Evolutionary conservation across 805 yeast genomes (phyloP).

Genomic region (Candida ipomoeae): DNA sequence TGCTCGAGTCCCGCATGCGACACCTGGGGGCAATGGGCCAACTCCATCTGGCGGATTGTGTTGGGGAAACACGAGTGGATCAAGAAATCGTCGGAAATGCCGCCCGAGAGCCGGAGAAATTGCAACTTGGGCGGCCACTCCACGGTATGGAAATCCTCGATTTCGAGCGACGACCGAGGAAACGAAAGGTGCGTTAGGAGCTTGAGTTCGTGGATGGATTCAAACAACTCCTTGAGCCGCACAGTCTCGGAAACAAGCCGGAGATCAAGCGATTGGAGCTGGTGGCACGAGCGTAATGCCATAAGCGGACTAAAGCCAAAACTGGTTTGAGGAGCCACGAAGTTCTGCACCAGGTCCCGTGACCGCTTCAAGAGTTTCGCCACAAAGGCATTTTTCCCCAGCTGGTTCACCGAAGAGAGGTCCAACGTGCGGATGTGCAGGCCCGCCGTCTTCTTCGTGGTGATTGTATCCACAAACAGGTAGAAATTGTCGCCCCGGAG

Average conservation of each 20-base stretch:
- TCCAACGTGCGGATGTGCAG: constrained; percentile 62
- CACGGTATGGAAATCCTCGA: constrained; percentile 51
- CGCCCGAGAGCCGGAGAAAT: constrained; percentile 79
- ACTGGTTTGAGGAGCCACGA: constrained; percentile 91
- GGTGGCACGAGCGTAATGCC: constrained; percentile 68
- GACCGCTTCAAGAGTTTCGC: constrained; percentile 80
- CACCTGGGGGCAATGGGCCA: constrained; percentile 84
- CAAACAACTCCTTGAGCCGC: constrained; percentile 73
- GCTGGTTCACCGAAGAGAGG: constrained; percentile 74
- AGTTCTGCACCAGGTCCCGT: constrained; percentile 55
- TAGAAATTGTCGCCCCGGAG: constrained; percentile 66
- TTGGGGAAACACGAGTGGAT: constrained; percentile 65
- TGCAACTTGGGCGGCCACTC: constrained; percentile 78
- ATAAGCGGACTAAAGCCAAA: constrained; percentile 88
- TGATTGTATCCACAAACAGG: constrained; percentile 65
- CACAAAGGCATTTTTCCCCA: constrained; percentile 88
- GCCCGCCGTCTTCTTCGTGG: constrained; percentile 51
- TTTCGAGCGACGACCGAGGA: constrained; percentile 80
- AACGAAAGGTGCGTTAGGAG: constrained; percentile 72
- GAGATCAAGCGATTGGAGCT: constrained; percentile 64
- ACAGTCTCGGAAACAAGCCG: constrained; percentile 88
- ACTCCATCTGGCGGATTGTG: constrained; percentile 65
- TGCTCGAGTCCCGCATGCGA: constrained; percentile 60
- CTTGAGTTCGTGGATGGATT: constrained; percentile 60
- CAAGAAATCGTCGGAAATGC: constrained; percentile 78